Percentiles rank a stretch among this genome's conserved stretches.
Conservation (phyloP, 371 early-diverging fungal species). For the Batrachochytrium dendrobatidis region DNA sequence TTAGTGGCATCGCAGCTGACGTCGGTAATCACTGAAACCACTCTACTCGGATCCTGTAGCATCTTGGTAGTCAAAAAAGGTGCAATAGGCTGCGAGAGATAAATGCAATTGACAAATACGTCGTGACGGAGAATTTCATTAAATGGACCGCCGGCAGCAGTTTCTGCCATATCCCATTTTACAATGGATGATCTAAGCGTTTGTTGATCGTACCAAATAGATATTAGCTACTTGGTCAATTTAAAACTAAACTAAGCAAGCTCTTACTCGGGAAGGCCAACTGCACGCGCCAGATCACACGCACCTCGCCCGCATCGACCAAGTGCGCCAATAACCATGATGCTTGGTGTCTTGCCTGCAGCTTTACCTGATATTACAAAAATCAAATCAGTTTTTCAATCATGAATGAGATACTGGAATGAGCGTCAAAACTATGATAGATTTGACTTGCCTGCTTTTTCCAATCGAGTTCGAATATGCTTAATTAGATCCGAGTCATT, state of each 20-base stretch:
- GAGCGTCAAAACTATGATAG: neutral
- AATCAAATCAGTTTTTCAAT: too few species aligned
- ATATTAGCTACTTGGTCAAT: conserved; percentile 1
- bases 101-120: conserved; percentile 97
- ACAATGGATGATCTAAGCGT: conserved; percentile 62
- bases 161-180: conserved; percentile 94
- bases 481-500: conserved; percentile 73
- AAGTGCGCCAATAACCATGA: conserved; percentile 96
- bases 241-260: conserved; percentile 1
- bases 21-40: conserved; percentile 79
- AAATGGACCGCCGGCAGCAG: conserved; percentile 90
- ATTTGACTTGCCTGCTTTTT: conserved; percentile 41
- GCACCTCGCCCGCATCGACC: conserved; percentile 95
- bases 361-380: conserved; percentile 42
- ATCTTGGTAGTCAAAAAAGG: conserved; percentile 83
- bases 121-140: conserved; percentile 77
- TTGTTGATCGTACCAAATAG: neutral
- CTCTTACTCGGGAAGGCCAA: conserved; percentile 70
- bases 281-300: conserved; percentile 69
- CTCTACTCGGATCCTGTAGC: conserved; percentile 50
- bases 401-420: too few species aligned
- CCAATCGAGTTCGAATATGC: conserved; percentile 63
- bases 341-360: conserved; percentile 58
- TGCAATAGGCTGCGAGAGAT: conserved; percentile 82
- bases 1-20: conserved; percentile 96